Evolutionary conservation across 345 rosid genomes (phyloP).

Genomic region (Rhodamnia rubescens): DNA sequence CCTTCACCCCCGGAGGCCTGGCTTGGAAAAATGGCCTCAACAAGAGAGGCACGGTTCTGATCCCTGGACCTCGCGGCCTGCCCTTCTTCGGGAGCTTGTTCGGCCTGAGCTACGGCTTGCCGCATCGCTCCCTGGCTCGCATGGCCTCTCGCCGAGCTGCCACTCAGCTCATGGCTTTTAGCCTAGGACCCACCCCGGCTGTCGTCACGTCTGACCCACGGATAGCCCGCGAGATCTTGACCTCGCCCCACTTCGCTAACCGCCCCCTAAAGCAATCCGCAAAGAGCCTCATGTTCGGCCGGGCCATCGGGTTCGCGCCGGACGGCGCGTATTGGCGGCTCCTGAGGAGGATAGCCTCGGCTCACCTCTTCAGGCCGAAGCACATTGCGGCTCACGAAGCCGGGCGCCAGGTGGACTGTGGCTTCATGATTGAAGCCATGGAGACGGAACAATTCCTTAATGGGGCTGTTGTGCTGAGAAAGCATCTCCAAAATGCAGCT

Average conservation of each 20-base stretch:
- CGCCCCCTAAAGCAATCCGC: conserved; percentile 39
- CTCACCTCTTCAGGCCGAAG: conserved; percentile 30
- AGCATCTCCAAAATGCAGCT: conserved; percentile 36
- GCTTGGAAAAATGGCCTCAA: conserved; percentile 40
- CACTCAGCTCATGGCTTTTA: conserved; percentile 43
- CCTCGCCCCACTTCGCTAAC: conserved; percentile 24
- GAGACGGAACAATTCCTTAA: conserved; percentile 7
- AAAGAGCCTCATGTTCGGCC: conserved; percentile 33
- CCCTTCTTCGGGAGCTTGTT: conserved; percentile 36
- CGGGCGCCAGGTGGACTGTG: conserved; percentile 25
- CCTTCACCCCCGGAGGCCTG: conserved; percentile 19
- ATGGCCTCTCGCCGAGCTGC: conserved; percentile 15
- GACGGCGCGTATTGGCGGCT: conserved; percentile 40
- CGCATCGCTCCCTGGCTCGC: conserved; percentile 33
- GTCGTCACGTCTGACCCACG: conserved; percentile 30
- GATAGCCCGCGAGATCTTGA: conserved; percentile 33
- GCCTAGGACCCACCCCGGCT: conserved; percentile 32
- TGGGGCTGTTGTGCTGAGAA: conserved; percentile 18
- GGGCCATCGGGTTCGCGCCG: conserved; percentile 55
- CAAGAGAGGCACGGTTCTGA: conserved; percentile 18
- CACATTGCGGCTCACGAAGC: conserved; percentile 37
- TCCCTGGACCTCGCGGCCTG: conserved; percentile 32
- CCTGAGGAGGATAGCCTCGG: conserved; percentile 28
- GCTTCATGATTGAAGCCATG: conserved; percentile 11
- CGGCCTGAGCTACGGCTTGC: conserved; percentile 19